Base-by-base conservation (phyloP, 345 rosid genomes). In the Kandelia obovata region DNA sequence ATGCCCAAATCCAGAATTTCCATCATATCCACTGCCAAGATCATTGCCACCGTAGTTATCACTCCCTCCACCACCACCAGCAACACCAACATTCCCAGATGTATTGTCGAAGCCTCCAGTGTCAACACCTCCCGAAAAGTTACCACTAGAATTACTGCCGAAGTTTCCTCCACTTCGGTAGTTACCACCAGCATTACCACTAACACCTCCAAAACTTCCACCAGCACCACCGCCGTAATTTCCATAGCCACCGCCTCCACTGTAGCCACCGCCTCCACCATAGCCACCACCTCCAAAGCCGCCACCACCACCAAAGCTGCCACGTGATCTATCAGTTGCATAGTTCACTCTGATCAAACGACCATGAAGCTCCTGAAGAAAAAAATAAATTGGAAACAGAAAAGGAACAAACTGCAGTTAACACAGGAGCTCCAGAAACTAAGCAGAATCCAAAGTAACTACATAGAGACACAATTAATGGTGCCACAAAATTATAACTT, bases 321-420 rank as follows among this genome's bases (percentile, higher is more conserved):
- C 71, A 37, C 78, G 83, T 51, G 85, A 61, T 75, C 87, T 83
- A 10, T 94, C 98, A 66, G 78, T 52, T 66, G 98, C 98, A 84
- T 78, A 88, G 74, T 89, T 86, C 69, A 94, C 98, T 80, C 82
- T 89, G 32, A 94, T 79, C 8, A 68, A 68, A 69, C 96, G 86
- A 51, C 97, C 98, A 72, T 84, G 83, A 56, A 91, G 92, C 53
- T 82, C 89, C 96, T 94, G 83, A 20, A 20, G 49, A 3, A 0
- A 62, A 65, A 49, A 6, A 51, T 37, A 46, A 56, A 43, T 25
- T 26, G 63, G 61, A 49, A 7, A 52, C 4, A 25, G 59, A 3
- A 43, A 17, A 35, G 2, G 5, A n/a, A 46, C 20, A 16, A 21
- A 9, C 49, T 1, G 34, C n/a, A 32, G 5, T 28, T 27, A 49